Conservation (phyloP, 139 green algal genomes). For the Yamagishiella unicocca region DNA sequence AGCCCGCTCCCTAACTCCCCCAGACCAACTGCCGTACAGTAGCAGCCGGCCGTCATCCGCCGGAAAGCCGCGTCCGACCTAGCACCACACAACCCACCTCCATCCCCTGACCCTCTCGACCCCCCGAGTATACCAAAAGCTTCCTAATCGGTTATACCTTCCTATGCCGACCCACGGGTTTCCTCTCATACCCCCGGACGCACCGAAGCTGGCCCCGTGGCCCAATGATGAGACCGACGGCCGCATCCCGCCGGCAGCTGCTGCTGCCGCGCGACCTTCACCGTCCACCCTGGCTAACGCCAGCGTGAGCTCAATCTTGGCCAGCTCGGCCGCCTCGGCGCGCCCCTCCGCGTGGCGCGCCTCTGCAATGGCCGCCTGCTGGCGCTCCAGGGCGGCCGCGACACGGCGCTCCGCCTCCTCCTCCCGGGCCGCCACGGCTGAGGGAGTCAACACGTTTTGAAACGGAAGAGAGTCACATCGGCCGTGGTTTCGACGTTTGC, state of each 20-base stretch:
- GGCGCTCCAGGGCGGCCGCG: constrained; percentile 26
- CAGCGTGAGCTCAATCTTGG: constrained; percentile 71
- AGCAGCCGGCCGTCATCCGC: too few species aligned
- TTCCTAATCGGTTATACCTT: too few species aligned
- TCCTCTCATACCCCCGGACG: neutral
- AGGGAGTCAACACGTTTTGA: too few species aligned
- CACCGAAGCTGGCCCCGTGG: constrained; percentile 9
- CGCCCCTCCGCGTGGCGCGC: constrained; percentile 42
- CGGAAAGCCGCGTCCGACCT: too few species aligned
- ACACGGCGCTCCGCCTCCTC: constrained; percentile 58
- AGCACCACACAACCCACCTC: too few species aligned
- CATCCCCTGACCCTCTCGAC: too few species aligned
- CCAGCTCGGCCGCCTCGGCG: constrained; percentile 59
- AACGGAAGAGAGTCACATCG: too few species aligned
- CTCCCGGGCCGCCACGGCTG: constrained; percentile 58
- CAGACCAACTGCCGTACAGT: too few species aligned
- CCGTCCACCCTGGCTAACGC: constrained; percentile 55
- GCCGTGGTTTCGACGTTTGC: too few species aligned
- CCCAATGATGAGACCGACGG: constrained; percentile 10
- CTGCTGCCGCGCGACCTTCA: neutral
- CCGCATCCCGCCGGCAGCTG: neutral
- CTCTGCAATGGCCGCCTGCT: constrained; percentile 29
- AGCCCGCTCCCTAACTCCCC: too few species aligned
- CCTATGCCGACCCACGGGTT: too few species aligned
- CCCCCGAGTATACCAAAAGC: too few species aligned